phyloP scores from a whole-genome alignment of 805 yeast genomes.

The Zygoascus ofunaensis region DNA sequence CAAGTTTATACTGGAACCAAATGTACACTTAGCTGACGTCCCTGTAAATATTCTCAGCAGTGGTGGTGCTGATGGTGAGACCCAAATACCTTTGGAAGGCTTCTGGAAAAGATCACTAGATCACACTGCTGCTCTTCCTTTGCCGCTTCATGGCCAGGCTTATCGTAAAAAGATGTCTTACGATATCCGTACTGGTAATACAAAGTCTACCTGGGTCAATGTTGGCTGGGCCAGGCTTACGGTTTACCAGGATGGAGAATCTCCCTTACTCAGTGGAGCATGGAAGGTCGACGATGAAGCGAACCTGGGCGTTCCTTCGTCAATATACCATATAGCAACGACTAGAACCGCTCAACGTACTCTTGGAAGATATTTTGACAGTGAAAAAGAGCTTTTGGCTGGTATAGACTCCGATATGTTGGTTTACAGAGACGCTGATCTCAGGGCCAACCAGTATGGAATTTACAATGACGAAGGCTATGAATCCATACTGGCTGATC shows the following conservation, averaged over 20 bases:
- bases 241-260: slow-evolving; percentile 14
- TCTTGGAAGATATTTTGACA: slow-evolving; percentile 7
- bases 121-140: not conserved
- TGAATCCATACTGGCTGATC: not conserved
- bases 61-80: slow-evolving; percentile 12
- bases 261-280: slow-evolving; percentile 20
- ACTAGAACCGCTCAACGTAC: slow-evolving; percentile 1
- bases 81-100: slow-evolving; percentile 11
- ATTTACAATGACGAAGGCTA: slow-evolving; percentile 10
- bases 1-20: slow-evolving; percentile 18
- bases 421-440: slow-evolving; percentile 25
- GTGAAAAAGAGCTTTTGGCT: slow-evolving; percentile 5
- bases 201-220: slow-evolving; percentile 11
- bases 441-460: slow-evolving; percentile 11
- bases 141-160: slow-evolving; percentile 22
- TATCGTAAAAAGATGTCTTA: slow-evolving; percentile 18
- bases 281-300: slow-evolving; percentile 27
- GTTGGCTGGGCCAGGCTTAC: slow-evolving; percentile 29
- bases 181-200: slow-evolving; percentile 11
- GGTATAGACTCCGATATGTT: slow-evolving; percentile 11
- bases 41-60: slow-evolving; percentile 8
- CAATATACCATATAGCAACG: slow-evolving; percentile 22
- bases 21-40: slow-evolving; percentile 7
- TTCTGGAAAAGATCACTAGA: not conserved
- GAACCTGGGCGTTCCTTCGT: slow-evolving; percentile 23